A percentile compares a stretch with the other conserved stretches of the same genome.
phyloP scores from a whole-genome alignment of 441 rosid species.

The Francoa sonchifolia region DNA sequence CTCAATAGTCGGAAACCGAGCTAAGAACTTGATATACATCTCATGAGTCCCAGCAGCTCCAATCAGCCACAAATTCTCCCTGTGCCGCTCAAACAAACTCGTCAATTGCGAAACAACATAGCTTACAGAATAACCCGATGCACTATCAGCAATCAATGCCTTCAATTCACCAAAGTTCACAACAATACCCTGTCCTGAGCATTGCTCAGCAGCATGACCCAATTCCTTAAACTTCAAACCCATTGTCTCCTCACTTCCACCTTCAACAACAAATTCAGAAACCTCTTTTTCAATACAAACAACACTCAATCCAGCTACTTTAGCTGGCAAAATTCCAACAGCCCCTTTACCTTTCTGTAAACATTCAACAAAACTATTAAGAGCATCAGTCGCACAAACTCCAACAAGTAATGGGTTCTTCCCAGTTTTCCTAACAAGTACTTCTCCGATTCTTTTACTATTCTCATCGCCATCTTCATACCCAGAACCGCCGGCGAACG shows the following conservation, averaged over 20 bases:
- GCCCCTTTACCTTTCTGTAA: conserved; percentile 24
- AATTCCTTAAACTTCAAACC: conserved; percentile 28
- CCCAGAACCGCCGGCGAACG: conserved; percentile 21
- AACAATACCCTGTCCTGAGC: conserved; percentile 26
- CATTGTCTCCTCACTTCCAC: conserved; percentile 16
- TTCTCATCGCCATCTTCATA: conserved; percentile 34
- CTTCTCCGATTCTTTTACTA: conserved; percentile 41
- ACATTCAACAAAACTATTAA: conserved; percentile 32
- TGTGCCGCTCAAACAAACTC: conserved; percentile 27
- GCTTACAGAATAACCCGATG: conserved; percentile 15
- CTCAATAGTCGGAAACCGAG: conserved; percentile 39
- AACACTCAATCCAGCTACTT: conserved; percentile 30
- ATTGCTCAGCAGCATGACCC: conserved; percentile 16
- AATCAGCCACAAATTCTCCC: conserved; percentile 45
- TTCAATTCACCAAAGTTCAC: conserved; percentile 55
- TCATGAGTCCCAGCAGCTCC: conserved; percentile 45
- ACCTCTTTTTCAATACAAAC: conserved; percentile 34
- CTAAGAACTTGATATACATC: conserved; percentile 34
- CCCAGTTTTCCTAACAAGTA: conserved; percentile 25
- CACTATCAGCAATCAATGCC: conserved; percentile 21
- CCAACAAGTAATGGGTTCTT: conserved; percentile 55
- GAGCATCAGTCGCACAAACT: conserved; percentile 34
- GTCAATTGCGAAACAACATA: conserved; percentile 33
- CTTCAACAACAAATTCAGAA: conserved; percentile 19
- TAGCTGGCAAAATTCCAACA: conserved; percentile 23